Evolutionary conservation across 495 filamentous ascomycete species (phyloP), one percentile per base, ranked within the genome.

Genomic region (Annulohypoxylon moriforme): DNA sequence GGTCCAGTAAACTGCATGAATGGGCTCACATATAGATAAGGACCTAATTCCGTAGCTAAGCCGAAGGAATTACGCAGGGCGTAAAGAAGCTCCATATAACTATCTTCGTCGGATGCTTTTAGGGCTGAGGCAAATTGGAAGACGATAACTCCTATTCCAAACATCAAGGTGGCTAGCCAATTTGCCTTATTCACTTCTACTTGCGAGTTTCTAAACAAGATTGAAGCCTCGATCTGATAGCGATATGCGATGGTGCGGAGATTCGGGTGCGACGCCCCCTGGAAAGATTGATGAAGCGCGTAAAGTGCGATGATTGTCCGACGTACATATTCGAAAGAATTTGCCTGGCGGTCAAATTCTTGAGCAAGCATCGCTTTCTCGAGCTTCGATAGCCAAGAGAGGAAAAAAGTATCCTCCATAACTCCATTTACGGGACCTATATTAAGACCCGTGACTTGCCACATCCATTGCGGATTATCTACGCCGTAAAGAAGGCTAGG

Each of bases 61-160:
- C 16, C 16, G 2, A 31, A 72, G 6, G 75, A 69, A 40, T 52
- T 52, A 8, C 69, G 68, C 16, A 77, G 40, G 16, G 68, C 44
- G 20, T 68, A 47, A 38, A 77, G 53, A 2, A 71, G 36, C 29
- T 58, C 60, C 16, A 77, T 49, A 57, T 70, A 67, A 18, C 61
- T 67, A 40, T 70, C 60, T 13, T 31, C 34, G 16, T 72, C 56
- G 3, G 44, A 22, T 24, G 50, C 36, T 16, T 46, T 64, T 18
- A 64, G 40, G 31, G 47, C 55, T 6, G 50, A 49, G n/a, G 66
- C 69, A 18, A 75, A 75, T 36, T 71, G 68, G 49, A 75, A 77
- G 10, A 77, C 60, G 33, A 77, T 67, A 33, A 74, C 66, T 2
- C 72, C 66, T 20, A 77, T 50, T 29, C 65, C 75, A 31, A 77